Evolutionary conservation across 2,329 filamentous ascomycete genomes (phyloP).

Genomic region (Monosporascus ibericus): DNA sequence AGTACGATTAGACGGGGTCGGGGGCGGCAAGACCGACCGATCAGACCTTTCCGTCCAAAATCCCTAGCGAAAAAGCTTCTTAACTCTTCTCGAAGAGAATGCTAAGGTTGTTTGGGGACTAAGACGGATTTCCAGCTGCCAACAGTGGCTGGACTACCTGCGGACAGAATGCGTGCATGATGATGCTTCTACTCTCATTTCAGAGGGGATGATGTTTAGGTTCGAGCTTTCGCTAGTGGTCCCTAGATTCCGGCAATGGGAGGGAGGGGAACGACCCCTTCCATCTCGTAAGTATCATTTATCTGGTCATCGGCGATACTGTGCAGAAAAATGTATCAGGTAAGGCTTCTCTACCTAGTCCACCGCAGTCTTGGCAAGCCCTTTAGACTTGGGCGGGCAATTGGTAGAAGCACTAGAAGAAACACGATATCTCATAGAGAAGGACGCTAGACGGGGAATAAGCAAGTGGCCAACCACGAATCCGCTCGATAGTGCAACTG

Average conservation of each 20-base stretch:
- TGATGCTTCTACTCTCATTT: background rate
- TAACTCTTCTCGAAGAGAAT: background rate
- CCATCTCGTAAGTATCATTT: background rate
- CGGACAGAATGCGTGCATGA: background rate
- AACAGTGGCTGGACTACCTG: background rate
- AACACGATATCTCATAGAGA: background rate
- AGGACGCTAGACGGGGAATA: background rate
- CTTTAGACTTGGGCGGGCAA: background rate
- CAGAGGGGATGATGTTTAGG: background rate
- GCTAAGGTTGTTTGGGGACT: background rate
- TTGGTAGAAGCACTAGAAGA: background rate
- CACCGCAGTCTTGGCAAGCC: background rate
- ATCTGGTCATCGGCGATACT: background rate
- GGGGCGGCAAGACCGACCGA: background rate
- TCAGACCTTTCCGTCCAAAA: background rate
- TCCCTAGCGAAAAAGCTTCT: background rate
- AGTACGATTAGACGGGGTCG: conserved; percentile 55
- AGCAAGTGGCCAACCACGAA: background rate
- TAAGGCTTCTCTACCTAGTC: background rate
- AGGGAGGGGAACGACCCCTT: background rate
- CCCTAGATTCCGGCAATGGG: background rate
- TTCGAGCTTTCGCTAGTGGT: background rate
- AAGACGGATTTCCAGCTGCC: background rate
- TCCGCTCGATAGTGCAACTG: background rate
- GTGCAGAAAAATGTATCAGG: background rate